Evolutionary conservation across 495 filamentous ascomycete species (phyloP).

Genomic region (Astrothelium macrocarpum): DNA sequence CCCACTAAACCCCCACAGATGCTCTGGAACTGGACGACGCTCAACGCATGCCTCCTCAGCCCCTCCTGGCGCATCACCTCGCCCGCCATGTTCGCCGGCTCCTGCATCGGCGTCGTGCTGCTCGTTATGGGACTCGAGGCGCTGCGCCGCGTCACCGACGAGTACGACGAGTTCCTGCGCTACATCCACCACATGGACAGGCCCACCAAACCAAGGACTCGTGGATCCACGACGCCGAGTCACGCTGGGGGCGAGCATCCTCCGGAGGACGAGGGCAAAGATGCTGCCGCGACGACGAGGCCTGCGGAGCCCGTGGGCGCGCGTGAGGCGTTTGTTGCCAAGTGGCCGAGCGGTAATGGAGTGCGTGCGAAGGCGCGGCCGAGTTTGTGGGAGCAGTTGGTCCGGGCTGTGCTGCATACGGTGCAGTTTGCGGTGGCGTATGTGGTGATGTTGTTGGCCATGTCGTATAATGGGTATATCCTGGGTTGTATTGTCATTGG

Average conservation of each 20-base stretch:
- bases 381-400: constrained; percentile 38
- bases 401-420: constrained; percentile 41
- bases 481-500: constrained; percentile 56
- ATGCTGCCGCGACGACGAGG: constrained; percentile 6
- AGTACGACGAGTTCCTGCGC: constrained; percentile 43
- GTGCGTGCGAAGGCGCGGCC: constrained; percentile 32
- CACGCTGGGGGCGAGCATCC: no score
- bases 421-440: constrained; percentile 46
- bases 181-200: no score
- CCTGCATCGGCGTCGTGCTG: constrained; percentile 49
- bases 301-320: background rate
- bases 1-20: constrained; percentile 32
- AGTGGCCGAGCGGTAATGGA: background rate
- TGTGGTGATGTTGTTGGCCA: constrained; percentile 47
- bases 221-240: no score
- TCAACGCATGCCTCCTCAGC: constrained; percentile 43
- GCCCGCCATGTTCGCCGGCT: constrained; percentile 43
- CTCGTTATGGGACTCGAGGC: constrained; percentile 45
- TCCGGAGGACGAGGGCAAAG: background rate
- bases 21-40: constrained; percentile 51
- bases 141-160: constrained; percentile 42
- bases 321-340: no score
- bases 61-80: constrained; percentile 39
- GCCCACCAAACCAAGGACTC: no score
- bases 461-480: constrained; percentile 56